phyloP scores from a whole-genome alignment of 2,329 filamentous ascomycete genomes.

The Penicillium sp. region DNA sequence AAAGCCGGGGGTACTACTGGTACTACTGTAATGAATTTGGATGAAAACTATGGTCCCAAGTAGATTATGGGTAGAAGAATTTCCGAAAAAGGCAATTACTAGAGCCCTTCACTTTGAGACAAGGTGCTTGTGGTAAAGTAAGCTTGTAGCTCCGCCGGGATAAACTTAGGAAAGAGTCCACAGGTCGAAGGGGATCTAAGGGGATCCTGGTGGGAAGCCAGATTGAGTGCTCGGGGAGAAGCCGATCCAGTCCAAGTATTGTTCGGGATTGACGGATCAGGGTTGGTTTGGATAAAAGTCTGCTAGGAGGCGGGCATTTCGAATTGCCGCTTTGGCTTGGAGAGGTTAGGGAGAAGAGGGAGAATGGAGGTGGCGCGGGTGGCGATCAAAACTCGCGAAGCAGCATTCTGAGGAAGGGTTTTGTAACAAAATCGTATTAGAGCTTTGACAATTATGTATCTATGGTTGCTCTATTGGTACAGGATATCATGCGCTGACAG shows the following conservation, averaged over 20 bases:
- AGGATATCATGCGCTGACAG: neutral
- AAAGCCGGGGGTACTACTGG: neutral
- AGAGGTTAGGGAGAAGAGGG: neutral
- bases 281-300: neutral
- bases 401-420: neutral
- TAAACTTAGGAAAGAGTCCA: neutral
- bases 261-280: neutral
- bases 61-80: neutral
- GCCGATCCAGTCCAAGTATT: neutral
- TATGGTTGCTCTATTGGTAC: neutral
- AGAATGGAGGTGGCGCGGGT: neutral
- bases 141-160: neutral
- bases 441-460: neutral
- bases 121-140: neutral
- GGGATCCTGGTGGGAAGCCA: neutral
- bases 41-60: neutral
- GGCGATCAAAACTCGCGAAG: neutral
- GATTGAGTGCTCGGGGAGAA: neutral
- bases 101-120: neutral
- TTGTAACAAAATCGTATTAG: neutral
- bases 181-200: neutral
- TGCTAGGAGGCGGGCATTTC: constrained; percentile 1
- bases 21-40: neutral
- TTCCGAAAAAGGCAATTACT: neutral
- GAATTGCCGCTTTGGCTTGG: neutral